phyloP scores from a whole-genome alignment of 345 rosid species.

The sweet orange (Citrus sinensis) region DNA sequence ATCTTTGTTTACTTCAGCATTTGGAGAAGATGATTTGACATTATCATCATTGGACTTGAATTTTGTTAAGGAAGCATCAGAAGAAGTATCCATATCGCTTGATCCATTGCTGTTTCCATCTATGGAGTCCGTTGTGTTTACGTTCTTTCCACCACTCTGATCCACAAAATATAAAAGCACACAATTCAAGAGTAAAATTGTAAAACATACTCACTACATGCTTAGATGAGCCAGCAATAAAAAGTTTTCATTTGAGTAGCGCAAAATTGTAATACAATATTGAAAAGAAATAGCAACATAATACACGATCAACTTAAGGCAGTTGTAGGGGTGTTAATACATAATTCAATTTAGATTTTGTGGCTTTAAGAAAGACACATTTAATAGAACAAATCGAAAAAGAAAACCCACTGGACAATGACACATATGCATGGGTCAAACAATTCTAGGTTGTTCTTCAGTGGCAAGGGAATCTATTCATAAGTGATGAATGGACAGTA shows the following conservation, averaged over 20 bases:
- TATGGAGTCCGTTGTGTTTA: background rate
- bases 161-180: background rate
- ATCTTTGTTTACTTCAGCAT: background rate
- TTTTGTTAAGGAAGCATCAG: constrained; percentile 3
- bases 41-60: background rate
- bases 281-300: background rate
- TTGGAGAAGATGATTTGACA: constrained; percentile 3
- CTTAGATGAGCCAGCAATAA: background rate
- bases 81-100: background rate
- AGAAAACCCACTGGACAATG: background rate
- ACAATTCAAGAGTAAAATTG: background rate
- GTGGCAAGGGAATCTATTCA: background rate
- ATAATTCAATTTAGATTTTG: background rate
- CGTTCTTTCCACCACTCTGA: constrained; percentile 2
- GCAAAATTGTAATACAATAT: background rate
- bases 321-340: background rate
- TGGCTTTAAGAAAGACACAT: background rate
- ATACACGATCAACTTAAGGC: background rate
- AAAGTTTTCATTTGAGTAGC: background rate
- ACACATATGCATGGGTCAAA: background rate
- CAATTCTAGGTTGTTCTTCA: background rate
- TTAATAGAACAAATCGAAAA: background rate
- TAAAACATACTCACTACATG: background rate
- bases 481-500: background rate
- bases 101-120: background rate